These are phyloP conservation scores for Chaetomium tenue DNA, from an alignment of 495 filamentous ascomycete species.

Conservation along the genomic window DNA sequence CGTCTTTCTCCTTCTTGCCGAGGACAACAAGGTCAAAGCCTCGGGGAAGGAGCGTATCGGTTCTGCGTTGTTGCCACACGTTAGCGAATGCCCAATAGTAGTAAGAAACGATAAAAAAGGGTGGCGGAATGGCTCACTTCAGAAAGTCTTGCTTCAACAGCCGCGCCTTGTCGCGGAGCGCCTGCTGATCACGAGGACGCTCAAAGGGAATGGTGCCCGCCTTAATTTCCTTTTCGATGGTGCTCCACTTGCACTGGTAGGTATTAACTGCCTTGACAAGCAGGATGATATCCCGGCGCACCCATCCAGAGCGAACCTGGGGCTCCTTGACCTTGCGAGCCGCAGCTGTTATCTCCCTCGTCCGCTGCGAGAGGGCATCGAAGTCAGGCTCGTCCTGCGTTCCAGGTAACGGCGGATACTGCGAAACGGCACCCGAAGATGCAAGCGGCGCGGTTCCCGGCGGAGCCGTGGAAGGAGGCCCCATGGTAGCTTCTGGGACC, in stretches of 20 bases:
- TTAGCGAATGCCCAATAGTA: neutral
- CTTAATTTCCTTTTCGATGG: constrained; percentile 45
- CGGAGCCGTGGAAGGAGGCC: constrained; percentile 3
- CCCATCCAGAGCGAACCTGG: constrained; percentile 50
- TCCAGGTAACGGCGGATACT: constrained; percentile 29
- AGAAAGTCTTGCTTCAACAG: constrained; percentile 60
- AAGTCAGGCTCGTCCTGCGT: constrained; percentile 31
- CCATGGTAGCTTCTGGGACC: constrained; percentile 2
- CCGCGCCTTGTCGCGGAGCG: constrained; percentile 65
- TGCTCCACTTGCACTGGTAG: constrained; percentile 53
- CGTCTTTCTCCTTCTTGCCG: constrained; percentile 48
- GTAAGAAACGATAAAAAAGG: neutral
- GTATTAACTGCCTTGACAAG: constrained; percentile 52
- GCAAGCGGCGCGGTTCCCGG: neutral
- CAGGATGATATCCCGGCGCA: constrained; percentile 44
- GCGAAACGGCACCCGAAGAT: constrained; percentile 14
- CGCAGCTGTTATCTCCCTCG: constrained; percentile 30
- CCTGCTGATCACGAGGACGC: constrained; percentile 54
- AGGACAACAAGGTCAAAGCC: constrained; percentile 52
- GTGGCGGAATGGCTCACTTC: constrained; percentile 45
- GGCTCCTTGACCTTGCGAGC: constrained; percentile 32
- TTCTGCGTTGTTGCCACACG: constrained; percentile 21
- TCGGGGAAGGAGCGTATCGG: constrained; percentile 40
- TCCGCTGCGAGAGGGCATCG: constrained; percentile 28
- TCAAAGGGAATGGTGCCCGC: constrained; percentile 39